A percentile compares a stretch with the other conserved stretches of the same genome.
phyloP scores from a whole-genome alignment of 768 basidiomycete species.

The Lyophyllum shimeji region DNA sequence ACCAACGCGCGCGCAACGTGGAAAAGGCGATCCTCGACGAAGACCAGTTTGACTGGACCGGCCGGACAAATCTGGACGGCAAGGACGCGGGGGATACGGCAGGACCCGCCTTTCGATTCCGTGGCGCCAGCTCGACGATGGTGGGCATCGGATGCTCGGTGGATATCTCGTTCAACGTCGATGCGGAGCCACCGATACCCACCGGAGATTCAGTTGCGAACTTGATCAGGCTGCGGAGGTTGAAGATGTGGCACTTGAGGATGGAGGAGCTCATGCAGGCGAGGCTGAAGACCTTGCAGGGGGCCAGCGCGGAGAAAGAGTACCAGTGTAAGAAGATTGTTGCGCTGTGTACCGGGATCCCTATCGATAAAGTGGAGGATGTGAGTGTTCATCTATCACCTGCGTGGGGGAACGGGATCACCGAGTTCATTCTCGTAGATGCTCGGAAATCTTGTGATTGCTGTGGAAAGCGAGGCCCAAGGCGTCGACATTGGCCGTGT shows the following conservation, averaged over 20 bases:
- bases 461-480: slow-evolving; percentile 85
- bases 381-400: slow-evolving; percentile 57
- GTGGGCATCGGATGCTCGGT: slow-evolving; percentile 61
- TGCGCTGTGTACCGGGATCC: slow-evolving; percentile 82
- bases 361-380: slow-evolving; percentile 86
- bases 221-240: slow-evolving; percentile 69
- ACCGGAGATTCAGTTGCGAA: slow-evolving; percentile 53
- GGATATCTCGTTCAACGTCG: slow-evolving; percentile 62
- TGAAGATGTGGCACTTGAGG: slow-evolving; percentile 82
- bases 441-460: slow-evolving; percentile 81
- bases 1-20: slow-evolving; percentile 81
- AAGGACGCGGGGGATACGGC: slow-evolving; percentile 38
- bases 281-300: slow-evolving; percentile 69
- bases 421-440: slow-evolving; percentile 48
- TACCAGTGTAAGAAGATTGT: slow-evolving; percentile 92
- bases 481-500: slow-evolving; percentile 83
- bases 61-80: slow-evolving; percentile 53
- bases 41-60: slow-evolving; percentile 87
- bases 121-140: slow-evolving; percentile 68
- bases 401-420: too few species aligned
- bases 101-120: slow-evolving; percentile 70
- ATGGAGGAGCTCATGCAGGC: slow-evolving; percentile 73
- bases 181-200: slow-evolving; percentile 74
- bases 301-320: slow-evolving; percentile 84
- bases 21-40: slow-evolving; percentile 77